Percentiles rank a stretch among this genome's conserved stretches.
Conservation (phyloP, 495 filamentous ascomycete species). For the Tuber brumale region DNA sequence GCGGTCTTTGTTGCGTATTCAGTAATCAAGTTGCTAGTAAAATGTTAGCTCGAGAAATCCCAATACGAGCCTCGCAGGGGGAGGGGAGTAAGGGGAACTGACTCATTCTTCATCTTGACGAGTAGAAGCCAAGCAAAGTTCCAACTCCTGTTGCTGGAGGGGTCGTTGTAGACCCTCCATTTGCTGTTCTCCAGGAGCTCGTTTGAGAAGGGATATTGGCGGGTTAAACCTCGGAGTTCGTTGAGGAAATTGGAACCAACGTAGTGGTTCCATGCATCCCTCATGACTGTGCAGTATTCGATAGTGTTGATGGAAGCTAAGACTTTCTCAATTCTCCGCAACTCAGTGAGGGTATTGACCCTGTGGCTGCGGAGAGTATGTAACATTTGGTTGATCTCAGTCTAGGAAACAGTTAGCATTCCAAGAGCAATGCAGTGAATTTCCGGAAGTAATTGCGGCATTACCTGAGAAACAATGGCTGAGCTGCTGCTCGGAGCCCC, state of each 20-base stretch:
- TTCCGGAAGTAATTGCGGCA: neutral
- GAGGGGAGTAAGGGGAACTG: conserved; percentile 40
- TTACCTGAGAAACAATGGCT: conserved; percentile 26
- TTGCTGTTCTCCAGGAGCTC: conserved; percentile 64
- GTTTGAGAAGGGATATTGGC: conserved; percentile 65
- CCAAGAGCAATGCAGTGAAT: neutral
- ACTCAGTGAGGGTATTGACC: conserved; percentile 66
- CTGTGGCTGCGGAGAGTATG: conserved; percentile 55
- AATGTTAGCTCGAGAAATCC: neutral
- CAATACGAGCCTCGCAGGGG: neutral
- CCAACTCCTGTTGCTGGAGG: conserved; percentile 62
- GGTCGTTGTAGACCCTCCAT: conserved; percentile 57
- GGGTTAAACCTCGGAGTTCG: conserved; percentile 62
- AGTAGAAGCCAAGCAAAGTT: conserved; percentile 71
- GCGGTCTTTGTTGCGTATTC: conserved; percentile 57
- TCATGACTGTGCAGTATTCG: conserved; percentile 61
- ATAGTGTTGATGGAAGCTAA: conserved; percentile 51
- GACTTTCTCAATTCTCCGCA: conserved; percentile 65
- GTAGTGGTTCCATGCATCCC: conserved; percentile 65
- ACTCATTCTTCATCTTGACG: conserved; percentile 61
- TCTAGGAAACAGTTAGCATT: conserved; percentile 36
- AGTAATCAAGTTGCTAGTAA: conserved; percentile 52
- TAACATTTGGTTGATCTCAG: conserved; percentile 50
- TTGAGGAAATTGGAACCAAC: conserved; percentile 66
- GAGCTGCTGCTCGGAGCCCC: conserved; percentile 7